Evolutionary conservation across 2,329 filamentous ascomycete genomes (phyloP).

Genomic region (Canariomyces notabilis): DNA sequence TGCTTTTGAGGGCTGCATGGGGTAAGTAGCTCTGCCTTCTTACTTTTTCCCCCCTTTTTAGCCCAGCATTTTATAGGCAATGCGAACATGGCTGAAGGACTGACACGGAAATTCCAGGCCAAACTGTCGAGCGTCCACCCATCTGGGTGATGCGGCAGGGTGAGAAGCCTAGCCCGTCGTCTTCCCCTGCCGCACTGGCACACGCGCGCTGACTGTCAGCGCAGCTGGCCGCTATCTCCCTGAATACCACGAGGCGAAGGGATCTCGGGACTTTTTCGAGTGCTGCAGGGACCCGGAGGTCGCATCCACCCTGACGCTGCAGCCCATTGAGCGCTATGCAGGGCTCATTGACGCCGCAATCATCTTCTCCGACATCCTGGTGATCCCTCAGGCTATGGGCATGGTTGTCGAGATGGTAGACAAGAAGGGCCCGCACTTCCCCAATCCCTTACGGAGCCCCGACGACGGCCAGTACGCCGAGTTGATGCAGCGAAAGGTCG

Average conservation of each 20-base stretch:
- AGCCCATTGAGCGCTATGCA: slow-evolving; percentile 86
- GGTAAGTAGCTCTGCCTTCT: slow-evolving; percentile 48
- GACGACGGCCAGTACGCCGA: slow-evolving; percentile 77
- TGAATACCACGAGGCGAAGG: slow-evolving; percentile 96
- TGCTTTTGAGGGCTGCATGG: slow-evolving; percentile 83
- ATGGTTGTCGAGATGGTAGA: slow-evolving; percentile 99
- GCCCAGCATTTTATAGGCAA: too few species aligned
- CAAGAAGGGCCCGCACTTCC: slow-evolving; percentile 94
- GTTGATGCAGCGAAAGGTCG: slow-evolving; percentile 71
- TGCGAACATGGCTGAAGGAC: background rate
- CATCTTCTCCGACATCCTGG: slow-evolving; percentile 97
- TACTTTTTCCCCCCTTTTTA: background rate
- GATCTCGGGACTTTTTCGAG: slow-evolving; percentile 87
- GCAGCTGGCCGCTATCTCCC: slow-evolving; percentile 92
- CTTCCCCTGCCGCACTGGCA: too few species aligned
- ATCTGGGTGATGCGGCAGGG: slow-evolving; percentile 99
- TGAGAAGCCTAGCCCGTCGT: slow-evolving; percentile 32
- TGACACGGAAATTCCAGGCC: slow-evolving; percentile 51
- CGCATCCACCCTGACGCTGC: slow-evolving; percentile 86
- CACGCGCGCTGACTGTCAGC: slow-evolving; percentile 14
- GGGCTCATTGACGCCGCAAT: slow-evolving; percentile 94
- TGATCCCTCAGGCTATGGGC: slow-evolving; percentile 95
- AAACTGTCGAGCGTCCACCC: slow-evolving; percentile 86
- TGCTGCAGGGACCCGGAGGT: slow-evolving; percentile 93
- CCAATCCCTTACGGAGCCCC: slow-evolving; percentile 72